Conservation (phyloP, 352 stramenopile genomes). For the Globisporangium rhizosaccharum region DNA sequence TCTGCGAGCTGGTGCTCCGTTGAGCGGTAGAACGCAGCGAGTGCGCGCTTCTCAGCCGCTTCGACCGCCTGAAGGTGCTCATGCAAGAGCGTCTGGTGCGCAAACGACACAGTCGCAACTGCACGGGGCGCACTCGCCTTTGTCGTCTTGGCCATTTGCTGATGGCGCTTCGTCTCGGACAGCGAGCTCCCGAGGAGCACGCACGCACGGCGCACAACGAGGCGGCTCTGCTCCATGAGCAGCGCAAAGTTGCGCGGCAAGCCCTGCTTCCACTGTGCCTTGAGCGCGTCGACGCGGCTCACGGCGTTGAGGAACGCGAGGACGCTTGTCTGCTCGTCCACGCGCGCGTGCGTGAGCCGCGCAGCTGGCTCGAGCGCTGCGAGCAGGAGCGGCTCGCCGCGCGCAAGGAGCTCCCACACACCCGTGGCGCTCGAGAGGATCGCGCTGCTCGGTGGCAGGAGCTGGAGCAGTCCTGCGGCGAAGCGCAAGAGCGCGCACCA, state of each 20-base stretch:
- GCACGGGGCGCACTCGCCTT: conserved; percentile 10
- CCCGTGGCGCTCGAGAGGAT: conserved; percentile 3
- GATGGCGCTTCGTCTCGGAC: conserved; percentile 20
- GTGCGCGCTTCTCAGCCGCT: conserved; percentile 25
- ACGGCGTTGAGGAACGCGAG: conserved; percentile 44
- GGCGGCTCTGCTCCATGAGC: conserved; percentile 61
- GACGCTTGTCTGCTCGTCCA: conserved; percentile 39
- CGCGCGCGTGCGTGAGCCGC: conserved; percentile 35
- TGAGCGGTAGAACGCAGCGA: conserved; percentile 32
- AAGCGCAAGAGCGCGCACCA: conserved; percentile 58
- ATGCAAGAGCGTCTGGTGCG: conserved; percentile 54
- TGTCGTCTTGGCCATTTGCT: conserved; percentile 15
- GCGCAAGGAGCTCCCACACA: conserved; percentile 58
- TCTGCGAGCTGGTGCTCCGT: conserved; percentile 48
- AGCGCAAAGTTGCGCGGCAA: conserved; percentile 45
- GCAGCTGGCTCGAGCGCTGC: conserved; percentile 23
- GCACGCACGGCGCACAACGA: conserved; percentile 43
- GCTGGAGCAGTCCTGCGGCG: conserved; percentile 29
- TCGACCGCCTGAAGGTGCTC: conserved; percentile 43
- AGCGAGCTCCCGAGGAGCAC: conserved; percentile 52
- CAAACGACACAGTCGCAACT: conserved; percentile 24
- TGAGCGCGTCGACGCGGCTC: conserved; percentile 19
- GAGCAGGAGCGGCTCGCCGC: conserved; percentile 39
- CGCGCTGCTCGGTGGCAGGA: conserved; percentile 11
- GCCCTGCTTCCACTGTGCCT: conserved; percentile 51